Evolutionary conservation across 202 grass and related monocot genomes (phyloP), one percentile per base, ranked within the genome.

Genomic region (Schoenoplectus tabernaemontani): DNA sequence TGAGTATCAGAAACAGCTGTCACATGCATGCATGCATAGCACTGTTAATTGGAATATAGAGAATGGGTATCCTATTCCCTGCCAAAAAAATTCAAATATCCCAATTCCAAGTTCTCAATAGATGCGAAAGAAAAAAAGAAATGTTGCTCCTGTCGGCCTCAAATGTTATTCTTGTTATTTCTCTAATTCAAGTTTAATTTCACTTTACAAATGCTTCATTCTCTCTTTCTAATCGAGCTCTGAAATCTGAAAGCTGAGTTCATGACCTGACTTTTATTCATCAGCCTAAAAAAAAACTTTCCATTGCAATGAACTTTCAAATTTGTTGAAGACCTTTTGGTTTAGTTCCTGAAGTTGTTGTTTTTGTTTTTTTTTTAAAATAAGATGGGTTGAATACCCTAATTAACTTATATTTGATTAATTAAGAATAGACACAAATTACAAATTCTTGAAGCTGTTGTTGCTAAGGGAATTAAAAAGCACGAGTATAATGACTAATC

Each of bases 31-130:
- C 16, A 34, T 75, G 5, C 26, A 75, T 36, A 48, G 1, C 3
- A 19, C 47, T 20, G 24, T 15, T 54, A 56, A 50, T 75, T 75
- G 28, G 28, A 47, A 30, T 9, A 74, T 19, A 54, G 8, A 75
- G 44, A 73, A 73, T 73, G 44, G 28, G 70, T 9, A 75, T 75
- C 47, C 43, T 30, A 34, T 74, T 74, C 69, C 44, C 23, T 9
- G 12, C 48, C 17, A 51, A 12, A 47, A 71, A 26, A 30, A 59
- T 16, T 11, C 48, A n/a, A 51, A 51, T 51, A 32, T 73, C 20
- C 43, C 28, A 53, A 33, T 53, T 51, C 69, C 5, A 51, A 53
- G 69, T 50, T 73, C 69, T 74, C 24, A 54, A n/a, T 10, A 19
- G 1, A 54, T 19, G 44, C 16, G 54, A 51, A 51, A 75, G 16